A percentile compares a stretch with the other conserved stretches of the same genome.
phyloP scores from a whole-genome alignment of 2,329 filamentous ascomycete genomes.

The Hortaea sp. region DNA sequence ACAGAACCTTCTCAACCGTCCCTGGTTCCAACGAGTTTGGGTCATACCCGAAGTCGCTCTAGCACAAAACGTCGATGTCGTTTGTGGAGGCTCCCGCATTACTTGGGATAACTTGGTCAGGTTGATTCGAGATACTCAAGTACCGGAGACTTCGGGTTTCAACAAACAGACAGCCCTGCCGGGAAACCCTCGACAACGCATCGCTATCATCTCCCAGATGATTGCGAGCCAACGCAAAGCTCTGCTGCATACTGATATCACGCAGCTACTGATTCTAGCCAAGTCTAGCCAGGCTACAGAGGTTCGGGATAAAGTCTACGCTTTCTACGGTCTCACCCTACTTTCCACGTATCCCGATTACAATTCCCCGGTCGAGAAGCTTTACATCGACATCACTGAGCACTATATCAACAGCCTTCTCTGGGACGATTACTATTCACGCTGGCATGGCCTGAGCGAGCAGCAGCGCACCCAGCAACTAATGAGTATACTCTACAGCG shows the following conservation, averaged over 20 bases:
- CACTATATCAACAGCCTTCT: slow-evolving; percentile 18
- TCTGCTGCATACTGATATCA: slow-evolving; percentile 19
- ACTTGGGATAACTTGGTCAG: slow-evolving; percentile 18
- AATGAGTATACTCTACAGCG: slow-evolving; percentile 23
- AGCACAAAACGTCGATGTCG: slow-evolving; percentile 13
- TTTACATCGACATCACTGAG: slow-evolving; percentile 18
- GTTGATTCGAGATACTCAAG: slow-evolving; percentile 15
- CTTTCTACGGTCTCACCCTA: slow-evolving; percentile 19
- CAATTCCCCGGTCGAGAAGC: slow-evolving; percentile 8
- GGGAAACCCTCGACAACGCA: slow-evolving; percentile 20
- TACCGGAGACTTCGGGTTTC: slow-evolving; percentile 13
- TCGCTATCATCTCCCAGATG: slow-evolving; percentile 23
- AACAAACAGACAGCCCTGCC: slow-evolving; percentile 19
- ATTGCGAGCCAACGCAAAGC: slow-evolving; percentile 16
- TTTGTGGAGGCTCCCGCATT: slow-evolving; percentile 10
- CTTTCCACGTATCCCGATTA: slow-evolving; percentile 18
- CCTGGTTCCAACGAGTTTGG: slow-evolving; percentile 22
- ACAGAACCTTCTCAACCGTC: slow-evolving; percentile 17
- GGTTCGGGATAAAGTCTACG: slow-evolving; percentile 21
- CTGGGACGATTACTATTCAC: slow-evolving; percentile 15
- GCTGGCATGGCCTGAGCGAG: slow-evolving; percentile 14
- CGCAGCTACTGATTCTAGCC: slow-evolving; percentile 21
- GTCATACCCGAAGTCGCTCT: slow-evolving; percentile 17
- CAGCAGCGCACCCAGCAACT: slow-evolving; percentile 16
- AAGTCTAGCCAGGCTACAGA: slow-evolving; percentile 22